Conservation (phyloP, 2,329 filamentous ascomycete species). For the Aspergillus ustus region DNA sequence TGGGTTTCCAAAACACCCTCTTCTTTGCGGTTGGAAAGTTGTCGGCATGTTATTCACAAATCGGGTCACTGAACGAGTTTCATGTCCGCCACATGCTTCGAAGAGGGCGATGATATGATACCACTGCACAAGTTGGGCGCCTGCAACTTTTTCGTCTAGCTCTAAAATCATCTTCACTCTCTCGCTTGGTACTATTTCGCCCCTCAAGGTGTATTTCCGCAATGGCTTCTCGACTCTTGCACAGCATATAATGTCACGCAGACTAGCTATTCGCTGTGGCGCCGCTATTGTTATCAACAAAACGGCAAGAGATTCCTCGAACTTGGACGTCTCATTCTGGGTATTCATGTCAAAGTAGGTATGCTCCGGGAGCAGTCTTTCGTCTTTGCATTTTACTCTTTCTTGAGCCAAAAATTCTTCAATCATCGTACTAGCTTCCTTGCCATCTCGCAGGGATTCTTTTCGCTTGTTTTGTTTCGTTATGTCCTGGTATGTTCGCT, state of each 20-base stretch:
- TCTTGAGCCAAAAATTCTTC: conserved; percentile 5
- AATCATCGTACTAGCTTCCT: not conserved
- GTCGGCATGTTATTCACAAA: conserved; percentile 6
- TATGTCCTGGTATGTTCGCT: not conserved
- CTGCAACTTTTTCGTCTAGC: conserved; percentile 1
- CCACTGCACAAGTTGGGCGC: conserved; percentile 6
- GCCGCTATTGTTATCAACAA: conserved; percentile 9
- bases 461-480: conserved; percentile 6
- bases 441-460: not conserved
- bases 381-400: conserved; percentile 2
- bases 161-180: conserved; percentile 9
- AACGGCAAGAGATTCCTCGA: conserved; percentile 2
- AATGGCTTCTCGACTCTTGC: conserved; percentile 4
- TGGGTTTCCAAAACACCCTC: conserved; percentile 9
- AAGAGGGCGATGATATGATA: conserved; percentile 16
- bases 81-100: conserved; percentile 9
- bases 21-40: not conserved
- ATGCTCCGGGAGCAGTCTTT: not conserved
- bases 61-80: conserved; percentile 2
- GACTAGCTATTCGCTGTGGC: conserved; percentile 5
- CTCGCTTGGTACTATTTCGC: not conserved
- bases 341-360: conserved; percentile 1
- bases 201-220: not conserved
- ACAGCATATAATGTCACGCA: conserved; percentile 6
- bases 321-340: conserved; percentile 2